Evolutionary conservation across 192 early-diverging fungal genomes (phyloP), one percentile per base, ranked within the genome.

Genomic region (Backusella mclennaniae): DNA sequence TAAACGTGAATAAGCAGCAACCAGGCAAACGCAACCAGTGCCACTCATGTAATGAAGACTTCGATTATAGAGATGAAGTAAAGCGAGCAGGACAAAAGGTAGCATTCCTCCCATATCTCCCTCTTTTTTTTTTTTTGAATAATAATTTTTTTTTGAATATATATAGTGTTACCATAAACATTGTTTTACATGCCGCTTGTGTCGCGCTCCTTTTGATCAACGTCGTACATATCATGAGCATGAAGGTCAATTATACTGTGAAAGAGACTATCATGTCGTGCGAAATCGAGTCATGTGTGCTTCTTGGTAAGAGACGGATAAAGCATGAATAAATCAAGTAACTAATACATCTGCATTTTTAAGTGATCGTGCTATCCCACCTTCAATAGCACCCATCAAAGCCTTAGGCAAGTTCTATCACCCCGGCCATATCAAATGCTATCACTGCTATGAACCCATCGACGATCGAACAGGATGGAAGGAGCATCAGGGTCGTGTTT

Each of bases 391-490:
- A 59, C 82, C 86, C 2, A 78, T 94, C 46, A 87, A 88, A 74
- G 93, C 92, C 15, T 73, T 94, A 46, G 90, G 89, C 19, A 83
- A 87, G 68, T 84, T 86, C 71, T 94, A 90, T 85, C 89, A 92
- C 75, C 86, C 88, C 33, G 76, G 84, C 44, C 90, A 91, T 78
- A 86, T 91, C 71, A 83, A 87, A 69, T 92, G 90, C 78, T 83
- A 90, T 44, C 84, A 87, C 52, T 95, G 94, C 80, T 84, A 88
- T 36, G 85, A 90, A 74, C 83, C 88, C 33, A 91, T 96, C 41
- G 77, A 84, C 33, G 83, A 83, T 67, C 76, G 76, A 63, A 63
- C 56, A 4, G 80, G 80, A 3, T 49, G 69, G 23, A 77, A 78
- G 26, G 80, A 82, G 49, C 89, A 90, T 80, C 86, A 94, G 35